Evolutionary conservation across 2,329 filamentous ascomycete species (phyloP).

Genomic region (Daldinia eschscholtzii): DNA sequence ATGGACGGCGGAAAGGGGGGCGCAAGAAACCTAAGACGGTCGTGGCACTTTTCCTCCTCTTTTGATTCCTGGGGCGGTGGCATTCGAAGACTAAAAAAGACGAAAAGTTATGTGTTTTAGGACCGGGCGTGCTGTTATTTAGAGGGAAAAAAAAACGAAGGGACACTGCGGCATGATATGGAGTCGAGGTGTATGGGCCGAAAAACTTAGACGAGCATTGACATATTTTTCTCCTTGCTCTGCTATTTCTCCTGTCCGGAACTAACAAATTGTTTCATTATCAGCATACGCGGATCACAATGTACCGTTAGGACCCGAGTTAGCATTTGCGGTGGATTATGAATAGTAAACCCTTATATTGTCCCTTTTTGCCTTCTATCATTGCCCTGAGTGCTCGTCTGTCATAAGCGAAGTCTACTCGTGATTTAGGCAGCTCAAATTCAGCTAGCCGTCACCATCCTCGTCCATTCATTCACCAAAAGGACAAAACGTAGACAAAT

Average conservation of each 20-base stretch:
- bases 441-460: not conserved
- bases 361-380: conserved; percentile 9
- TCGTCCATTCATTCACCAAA: conserved; percentile 1
- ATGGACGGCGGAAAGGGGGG: conserved; percentile 15
- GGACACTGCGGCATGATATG: conserved; percentile 34
- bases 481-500: conserved; percentile 8
- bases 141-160: conserved; percentile 30
- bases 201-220: conserved; percentile 38
- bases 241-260: not conserved
- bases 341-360: conserved; percentile 21
- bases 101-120: conserved; percentile 22
- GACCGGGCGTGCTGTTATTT: conserved; percentile 31
- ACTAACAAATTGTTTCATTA: conserved; percentile 18
- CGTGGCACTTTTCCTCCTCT: conserved; percentile 17
- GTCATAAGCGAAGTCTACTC: conserved; percentile 29
- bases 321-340: conserved; percentile 23
- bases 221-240: not conserved
- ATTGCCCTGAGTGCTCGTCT: conserved; percentile 21
- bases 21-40: conserved; percentile 17
- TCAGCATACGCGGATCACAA: conserved; percentile 13
- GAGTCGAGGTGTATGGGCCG: conserved; percentile 13
- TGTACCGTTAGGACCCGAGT: conserved; percentile 24
- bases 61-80: conserved; percentile 15
- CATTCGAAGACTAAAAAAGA: conserved; percentile 33
- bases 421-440: conserved; percentile 32